Base-by-base conservation (phyloP, 805 yeast species). In the Metschnikowia bowlesiae region DNA sequence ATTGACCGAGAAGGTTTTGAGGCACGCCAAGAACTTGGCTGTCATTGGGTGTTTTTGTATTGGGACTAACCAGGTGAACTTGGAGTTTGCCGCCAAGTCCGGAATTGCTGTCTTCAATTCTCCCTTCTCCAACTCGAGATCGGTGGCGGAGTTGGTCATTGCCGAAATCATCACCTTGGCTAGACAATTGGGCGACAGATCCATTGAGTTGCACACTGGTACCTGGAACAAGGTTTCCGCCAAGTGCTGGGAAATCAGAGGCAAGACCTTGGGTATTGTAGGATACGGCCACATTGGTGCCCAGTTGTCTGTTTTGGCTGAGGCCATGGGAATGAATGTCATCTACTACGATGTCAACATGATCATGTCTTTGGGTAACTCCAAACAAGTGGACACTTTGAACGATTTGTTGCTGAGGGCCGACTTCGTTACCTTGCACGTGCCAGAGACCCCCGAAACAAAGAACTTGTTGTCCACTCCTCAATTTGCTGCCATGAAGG, bases 231-330 rank as follows among this genome's bases (percentile, higher is more conserved):
- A 94, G 76, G 97, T 92, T 61, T 78, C 87, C 63, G 79, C 89
- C 59, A 90, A 82, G 71, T 94, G 99, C 76, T 94, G 98, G 98
- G 99, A 94, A 75, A 91, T 94, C 61, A 87, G 99, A 76, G 99
- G 99, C 60, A 94, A 94, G 73, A 92, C 99, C 44, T 79, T 94
- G 62, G 99, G 99, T 54, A 94, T 94, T 64, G 79, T 94, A 37
- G 99, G 99, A 61, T 94, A 94, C 65, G 99, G 99, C 62, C 99
- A 94, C 71, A 94, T 94, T 74, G 99, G 99, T 62, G 76, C 98
- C 45, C 99, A 94, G 75, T 83, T 94, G 67, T 87, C 96, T 8
- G 99, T 94, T 9, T 76, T 94, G 62, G 98, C 99, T 46, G 99
- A 94, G 78, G 82, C 97, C 41, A 83, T 94, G 84, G 99, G 99